Conservation (phyloP, 768 basidiomycete species). For the Glaciozyma martinii region DNA sequence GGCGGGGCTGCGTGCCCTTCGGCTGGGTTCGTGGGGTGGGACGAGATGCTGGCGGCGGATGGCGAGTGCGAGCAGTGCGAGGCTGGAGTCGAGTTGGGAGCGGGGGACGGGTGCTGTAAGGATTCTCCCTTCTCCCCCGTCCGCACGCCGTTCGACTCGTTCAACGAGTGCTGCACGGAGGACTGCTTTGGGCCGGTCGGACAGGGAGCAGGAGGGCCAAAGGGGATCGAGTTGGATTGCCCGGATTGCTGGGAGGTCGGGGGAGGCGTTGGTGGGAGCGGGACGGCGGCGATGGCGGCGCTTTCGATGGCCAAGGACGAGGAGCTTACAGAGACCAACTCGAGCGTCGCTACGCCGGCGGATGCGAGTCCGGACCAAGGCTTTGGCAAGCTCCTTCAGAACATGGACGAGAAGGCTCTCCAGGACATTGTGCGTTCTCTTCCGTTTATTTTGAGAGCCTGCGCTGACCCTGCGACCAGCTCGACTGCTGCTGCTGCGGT, state of each 20-base stretch:
- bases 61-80: conserved; percentile 4
- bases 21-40: conserved; percentile 2
- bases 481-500: conserved; percentile 28
- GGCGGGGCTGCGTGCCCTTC: neutral
- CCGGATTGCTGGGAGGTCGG: neutral
- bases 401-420: conserved; percentile 22
- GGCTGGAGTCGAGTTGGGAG: neutral
- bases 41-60: neutral
- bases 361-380: neutral
- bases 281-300: neutral
- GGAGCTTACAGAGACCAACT: neutral
- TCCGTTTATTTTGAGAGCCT: no score
- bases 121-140: neutral
- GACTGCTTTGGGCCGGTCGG: conserved; percentile 11
- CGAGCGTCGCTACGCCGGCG: conserved; percentile 1
- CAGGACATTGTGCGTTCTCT: conserved; percentile 24
- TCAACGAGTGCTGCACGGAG: conserved; percentile 12
- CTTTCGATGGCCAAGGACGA: neutral
- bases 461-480: neutral
- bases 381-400: neutral
- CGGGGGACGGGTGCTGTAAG: neutral
- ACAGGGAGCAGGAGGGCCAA: neutral
- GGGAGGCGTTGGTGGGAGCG: neutral
- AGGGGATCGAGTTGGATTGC: neutral
- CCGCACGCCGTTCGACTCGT: conserved; percentile 2